A percentile compares a stretch with the other conserved stretches of the same genome.
Evolutionary conservation across 257 asterid species (phyloP).

Genomic region (Solanum commersonii): DNA sequence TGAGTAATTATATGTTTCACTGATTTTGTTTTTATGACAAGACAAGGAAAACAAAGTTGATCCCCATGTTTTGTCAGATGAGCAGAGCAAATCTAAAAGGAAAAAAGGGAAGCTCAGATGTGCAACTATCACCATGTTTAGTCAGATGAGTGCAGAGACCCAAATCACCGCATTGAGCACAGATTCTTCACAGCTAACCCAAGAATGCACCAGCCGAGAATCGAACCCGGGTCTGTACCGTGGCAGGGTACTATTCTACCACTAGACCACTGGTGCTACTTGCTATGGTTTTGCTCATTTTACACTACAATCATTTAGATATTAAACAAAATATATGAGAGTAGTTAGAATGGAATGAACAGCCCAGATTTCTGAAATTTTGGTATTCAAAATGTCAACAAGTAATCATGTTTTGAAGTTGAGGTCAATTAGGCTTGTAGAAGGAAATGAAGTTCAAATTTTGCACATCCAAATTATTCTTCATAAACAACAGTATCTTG

Average conservation of each 20-base stretch:
- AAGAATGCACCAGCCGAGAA: slow-evolving; percentile 71
- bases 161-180: no score
- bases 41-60: no score
- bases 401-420: neutral
- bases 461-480: neutral
- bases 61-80: no score
- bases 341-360: neutral
- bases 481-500: neutral
- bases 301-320: neutral
- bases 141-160: no score
- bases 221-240: slow-evolving; percentile 86
- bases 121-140: no score
- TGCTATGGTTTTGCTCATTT: no score
- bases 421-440: neutral
- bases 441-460: neutral
- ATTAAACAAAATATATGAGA: neutral
- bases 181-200: neutral
- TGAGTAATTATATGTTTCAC: no score
- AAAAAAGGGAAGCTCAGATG: no score
- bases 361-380: neutral
- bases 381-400: neutral
- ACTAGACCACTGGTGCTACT: slow-evolving; percentile 76
- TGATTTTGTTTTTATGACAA: no score
- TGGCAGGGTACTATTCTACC: slow-evolving; percentile 90
- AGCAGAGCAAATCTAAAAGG: no score